These are phyloP conservation scores for Mycosphaerella arachidis DNA, from an alignment of 2,329 filamentous ascomycete genomes.

Conservation along the genomic window DNA sequence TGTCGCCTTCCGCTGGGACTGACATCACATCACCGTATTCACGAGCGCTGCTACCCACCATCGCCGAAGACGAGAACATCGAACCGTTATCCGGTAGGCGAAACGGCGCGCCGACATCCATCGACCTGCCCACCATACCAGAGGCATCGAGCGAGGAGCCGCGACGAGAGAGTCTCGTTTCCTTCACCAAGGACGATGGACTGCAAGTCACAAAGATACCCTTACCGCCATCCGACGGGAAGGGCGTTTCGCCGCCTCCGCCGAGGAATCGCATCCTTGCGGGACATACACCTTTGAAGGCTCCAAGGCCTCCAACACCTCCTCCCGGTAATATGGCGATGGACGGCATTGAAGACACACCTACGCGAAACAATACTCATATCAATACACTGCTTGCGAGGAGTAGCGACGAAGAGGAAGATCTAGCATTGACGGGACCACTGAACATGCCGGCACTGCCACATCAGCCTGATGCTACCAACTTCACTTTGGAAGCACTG, in stretches of 20 bases:
- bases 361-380: conserved; percentile 34
- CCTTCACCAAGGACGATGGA: conserved; percentile 23
- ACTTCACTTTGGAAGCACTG: conserved; percentile 35
- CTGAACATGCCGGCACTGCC: conserved; percentile 35
- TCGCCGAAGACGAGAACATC: conserved; percentile 32
- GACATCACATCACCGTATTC: conserved; percentile 21
- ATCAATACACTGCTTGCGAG: conserved; percentile 30
- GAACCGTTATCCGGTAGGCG: conserved; percentile 23
- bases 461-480: conserved; percentile 29
- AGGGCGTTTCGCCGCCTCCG: conserved; percentile 30
- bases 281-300: conserved; percentile 34
- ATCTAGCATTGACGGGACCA: conserved; percentile 31
- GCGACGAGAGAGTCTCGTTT: conserved; percentile 20
- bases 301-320: conserved; percentile 28
- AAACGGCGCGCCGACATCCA: conserved; percentile 25
- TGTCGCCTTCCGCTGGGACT: conserved; percentile 25
- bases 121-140: conserved; percentile 21
- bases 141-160: conserved; percentile 11
- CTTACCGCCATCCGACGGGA: conserved; percentile 20
- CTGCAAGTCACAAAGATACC: conserved; percentile 31
- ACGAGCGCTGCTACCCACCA: conserved; percentile 29
- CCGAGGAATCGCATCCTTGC: conserved; percentile 29
- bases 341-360: conserved; percentile 33
- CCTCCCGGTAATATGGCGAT: conserved; percentile 25
- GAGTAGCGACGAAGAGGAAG: conserved; percentile 30